Evolutionary conservation across 495 filamentous ascomycete species (phyloP).

Genomic region (Entonaema liquescens): DNA sequence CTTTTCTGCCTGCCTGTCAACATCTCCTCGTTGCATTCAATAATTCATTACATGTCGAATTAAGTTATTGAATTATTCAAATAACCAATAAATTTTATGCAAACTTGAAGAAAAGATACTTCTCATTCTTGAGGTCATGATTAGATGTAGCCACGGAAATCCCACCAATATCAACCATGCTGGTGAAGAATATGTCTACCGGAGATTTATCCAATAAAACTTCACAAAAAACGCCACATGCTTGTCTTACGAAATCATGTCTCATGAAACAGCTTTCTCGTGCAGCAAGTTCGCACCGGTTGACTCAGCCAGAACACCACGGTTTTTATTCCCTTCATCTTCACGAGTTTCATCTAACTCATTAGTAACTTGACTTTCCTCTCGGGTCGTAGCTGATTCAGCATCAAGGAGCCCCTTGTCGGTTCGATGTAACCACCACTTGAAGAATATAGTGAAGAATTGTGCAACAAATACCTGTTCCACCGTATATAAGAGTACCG

Average conservation of each 20-base stretch:
- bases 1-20: too few species aligned
- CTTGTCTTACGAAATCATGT: neutral
- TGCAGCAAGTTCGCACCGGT: neutral
- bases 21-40: neutral
- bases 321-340: neutral
- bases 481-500: slow-evolving; percentile 64
- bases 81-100: neutral
- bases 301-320: neutral
- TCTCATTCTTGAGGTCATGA: too few species aligned
- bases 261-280: slow-evolving; percentile 23
- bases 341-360: neutral
- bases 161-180: too few species aligned
- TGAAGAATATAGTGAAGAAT: slow-evolving; percentile 62
- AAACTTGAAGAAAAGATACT: neutral
- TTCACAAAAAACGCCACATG: too few species aligned
- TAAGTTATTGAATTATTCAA: neutral
- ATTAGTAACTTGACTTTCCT: slow-evolving; percentile 9
- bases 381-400: slow-evolving; percentile 29
- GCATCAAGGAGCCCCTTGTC: slow-evolving; percentile 35
- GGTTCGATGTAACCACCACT: slow-evolving; percentile 54
- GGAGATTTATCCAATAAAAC: too few species aligned
- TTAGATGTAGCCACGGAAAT: too few species aligned
- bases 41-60: neutral
- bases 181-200: neutral
- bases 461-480: slow-evolving; percentile 66